phyloP scores from a whole-genome alignment of 176 grass and related monocot genomes.

The Phragmites australis region DNA sequence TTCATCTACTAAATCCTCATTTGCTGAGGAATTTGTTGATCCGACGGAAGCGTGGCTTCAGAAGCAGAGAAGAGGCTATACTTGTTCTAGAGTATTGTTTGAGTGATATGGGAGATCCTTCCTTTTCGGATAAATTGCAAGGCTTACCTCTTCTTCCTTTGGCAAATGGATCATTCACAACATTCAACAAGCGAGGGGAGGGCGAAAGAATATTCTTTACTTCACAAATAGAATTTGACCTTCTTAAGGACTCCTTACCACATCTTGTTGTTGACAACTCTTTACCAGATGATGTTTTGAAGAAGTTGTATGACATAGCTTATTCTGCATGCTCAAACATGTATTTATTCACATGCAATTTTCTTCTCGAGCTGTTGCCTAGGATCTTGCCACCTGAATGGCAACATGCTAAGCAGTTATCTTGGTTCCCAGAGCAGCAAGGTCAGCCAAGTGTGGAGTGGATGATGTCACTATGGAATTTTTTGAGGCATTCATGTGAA shows the following conservation, averaged over 20 bases:
- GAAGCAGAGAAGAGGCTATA: conserved; percentile 74
- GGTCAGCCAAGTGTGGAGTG: conserved; percentile 87
- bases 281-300: conserved; percentile 69
- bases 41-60: conserved; percentile 73
- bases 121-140: conserved; percentile 74
- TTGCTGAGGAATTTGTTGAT: conserved; percentile 88
- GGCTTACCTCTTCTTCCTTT: conserved; percentile 86
- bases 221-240: conserved; percentile 73
- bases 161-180: conserved; percentile 82
- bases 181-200: conserved; percentile 71
- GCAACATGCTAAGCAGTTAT: conserved; percentile 70
- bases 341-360: conserved; percentile 68
- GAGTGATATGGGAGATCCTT: conserved; percentile 61
- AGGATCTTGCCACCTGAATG: conserved; percentile 94
- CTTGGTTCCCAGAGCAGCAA: conserved; percentile 73
- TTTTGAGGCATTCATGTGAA: conserved; percentile 69
- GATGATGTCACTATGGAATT: conserved; percentile 84
- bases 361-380: conserved; percentile 79
- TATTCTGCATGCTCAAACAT: conserved; percentile 67
- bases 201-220: conserved; percentile 85
- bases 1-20: conserved; percentile 87
- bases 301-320: conserved; percentile 79
- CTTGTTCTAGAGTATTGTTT: conserved; percentile 91
- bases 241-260: conserved; percentile 76
- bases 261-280: conserved; percentile 84